Base-by-base conservation (phyloP, 192 early-diverging fungal species). In the Geosiphon pyriformis region DNA sequence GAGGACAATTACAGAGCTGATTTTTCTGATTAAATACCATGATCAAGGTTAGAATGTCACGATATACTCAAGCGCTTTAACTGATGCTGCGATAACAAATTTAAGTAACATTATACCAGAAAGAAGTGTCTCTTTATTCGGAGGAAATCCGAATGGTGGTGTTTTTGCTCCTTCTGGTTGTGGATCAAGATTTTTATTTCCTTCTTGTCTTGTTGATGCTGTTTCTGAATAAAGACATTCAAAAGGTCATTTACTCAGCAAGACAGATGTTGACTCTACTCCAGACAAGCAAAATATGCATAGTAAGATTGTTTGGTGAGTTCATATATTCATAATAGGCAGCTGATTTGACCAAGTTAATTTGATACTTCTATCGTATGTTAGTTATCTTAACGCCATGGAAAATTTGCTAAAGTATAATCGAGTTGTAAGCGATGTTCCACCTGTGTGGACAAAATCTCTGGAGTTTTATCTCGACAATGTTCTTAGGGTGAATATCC, bases 401-500 rank as follows among this genome's bases (percentile, higher is more conserved):
- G n/a, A 42, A 35, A 18, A 42, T 20, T 60, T 3, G 18, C 29
- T 60, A 25, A 60, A 60, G 0, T 12, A 60, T n/a, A 60, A 60
- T 27, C 33, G 25, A 60, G 20, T 60, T 60, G 17, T 42, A 2
- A 26, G 3, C 37, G n/a, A 60, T n/a, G 25, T 18, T 15, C 53
- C 65, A 10, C 26, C 65, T 42, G 2, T 67, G 31, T 67, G 65
- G 65, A 57, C 65, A 23, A 26, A 53, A 56, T 30, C 65, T 37
- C 26, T 53, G 27, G 33, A 57, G 8, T 10, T 18, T 20, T 67
- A 67, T n/a, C 10, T 67, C 0, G 53, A 67, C 35, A 35, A 67
- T 34, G 65, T 34, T 34, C 46, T 67, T 22, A 67, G 58, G 25
- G 65, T 60, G n/a, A n/a, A 22, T 60, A 23, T 60, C 37, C 58